Conservation (phyloP, 352 stramenopile species). For the Pythium apleroticum region DNA sequence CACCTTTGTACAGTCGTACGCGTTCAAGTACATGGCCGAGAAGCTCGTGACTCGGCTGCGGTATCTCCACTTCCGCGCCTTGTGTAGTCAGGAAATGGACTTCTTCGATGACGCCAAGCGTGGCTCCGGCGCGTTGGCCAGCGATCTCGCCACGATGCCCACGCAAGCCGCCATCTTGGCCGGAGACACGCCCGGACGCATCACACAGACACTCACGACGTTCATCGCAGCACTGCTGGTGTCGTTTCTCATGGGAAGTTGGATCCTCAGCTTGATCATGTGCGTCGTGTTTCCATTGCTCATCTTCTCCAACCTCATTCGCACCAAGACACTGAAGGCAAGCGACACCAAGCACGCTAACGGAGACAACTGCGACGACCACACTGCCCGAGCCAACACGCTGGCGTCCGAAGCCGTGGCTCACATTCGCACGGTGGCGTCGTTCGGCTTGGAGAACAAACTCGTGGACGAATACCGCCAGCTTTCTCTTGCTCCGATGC, state of each 20-base stretch:
- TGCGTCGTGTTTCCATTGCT: constrained; percentile 61
- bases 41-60: constrained; percentile 48
- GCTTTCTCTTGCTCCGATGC: constrained; percentile 18
- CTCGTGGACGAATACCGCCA: constrained; percentile 23
- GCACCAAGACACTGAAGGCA: constrained; percentile 30
- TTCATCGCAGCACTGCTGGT: constrained; percentile 57
- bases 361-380: background rate
- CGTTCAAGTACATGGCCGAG: constrained; percentile 54
- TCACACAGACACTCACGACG: constrained; percentile 48
- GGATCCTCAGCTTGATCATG: constrained; percentile 72
- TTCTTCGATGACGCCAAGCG: constrained; percentile 80
- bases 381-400: constrained; percentile 16
- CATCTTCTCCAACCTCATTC: constrained; percentile 37
- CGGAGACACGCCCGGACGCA: constrained; percentile 44
- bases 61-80: constrained; percentile 40
- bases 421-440: constrained; percentile 53
- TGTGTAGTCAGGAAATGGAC: constrained; percentile 45
- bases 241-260: constrained; percentile 63
- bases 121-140: constrained; percentile 50
- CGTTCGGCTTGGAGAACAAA: constrained; percentile 34
- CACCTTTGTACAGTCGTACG: constrained; percentile 41
- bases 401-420: constrained; percentile 26
- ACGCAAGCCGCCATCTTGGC: constrained; percentile 49
- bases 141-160: constrained; percentile 51
- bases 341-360: background rate